A percentile compares a stretch with the other conserved stretches of the same genome.
These are phyloP conservation scores for Microbotryum intermedium DNA, from an alignment of 1,284 basidiomycete genomes.

Conservation along the genomic window DNA sequence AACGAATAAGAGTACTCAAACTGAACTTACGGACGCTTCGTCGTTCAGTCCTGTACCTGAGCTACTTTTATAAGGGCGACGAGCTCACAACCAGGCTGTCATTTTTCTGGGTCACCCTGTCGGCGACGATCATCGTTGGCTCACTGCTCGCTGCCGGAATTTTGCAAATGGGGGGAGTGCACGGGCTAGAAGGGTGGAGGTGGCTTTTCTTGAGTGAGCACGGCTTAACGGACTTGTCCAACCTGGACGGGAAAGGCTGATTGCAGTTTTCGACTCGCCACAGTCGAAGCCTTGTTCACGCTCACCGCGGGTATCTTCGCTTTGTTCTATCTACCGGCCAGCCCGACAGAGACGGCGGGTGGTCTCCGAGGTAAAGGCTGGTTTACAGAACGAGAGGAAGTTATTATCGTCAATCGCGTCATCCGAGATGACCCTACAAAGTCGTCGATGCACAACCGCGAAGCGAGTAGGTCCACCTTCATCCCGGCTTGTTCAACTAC, in stretches of 20 bases:
- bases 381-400: slow-evolving; percentile 43
- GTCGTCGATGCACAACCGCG: slow-evolving; percentile 43
- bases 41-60: slow-evolving; percentile 33
- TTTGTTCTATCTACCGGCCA: slow-evolving; percentile 37
- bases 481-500: slow-evolving; percentile 1
- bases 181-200: slow-evolving; percentile 36
- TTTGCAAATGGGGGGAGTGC: slow-evolving; percentile 36
- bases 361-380: slow-evolving; percentile 37
- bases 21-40: slow-evolving; percentile 21
- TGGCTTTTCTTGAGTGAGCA: slow-evolving; percentile 35
- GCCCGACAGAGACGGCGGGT: slow-evolving; percentile 38
- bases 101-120: slow-evolving; percentile 40
- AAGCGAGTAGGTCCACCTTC: slow-evolving; percentile 30
- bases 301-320: slow-evolving; percentile 37
- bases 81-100: slow-evolving; percentile 41
- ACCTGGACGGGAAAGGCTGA: background rate
- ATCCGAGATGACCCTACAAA: slow-evolving; percentile 44
- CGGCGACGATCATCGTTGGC: slow-evolving; percentile 34
- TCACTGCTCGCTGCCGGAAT: slow-evolving; percentile 38
- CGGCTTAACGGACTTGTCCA: background rate
- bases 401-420: slow-evolving; percentile 44
- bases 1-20: background rate
- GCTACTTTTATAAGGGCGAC: slow-evolving; percentile 31
- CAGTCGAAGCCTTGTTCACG: slow-evolving; percentile 35
- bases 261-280: background rate